A percentile compares a stretch with the other conserved stretches of the same genome.
Conservation (phyloP, 352 stramenopile genomes). For the Phytophthora aleatoria region DNA sequence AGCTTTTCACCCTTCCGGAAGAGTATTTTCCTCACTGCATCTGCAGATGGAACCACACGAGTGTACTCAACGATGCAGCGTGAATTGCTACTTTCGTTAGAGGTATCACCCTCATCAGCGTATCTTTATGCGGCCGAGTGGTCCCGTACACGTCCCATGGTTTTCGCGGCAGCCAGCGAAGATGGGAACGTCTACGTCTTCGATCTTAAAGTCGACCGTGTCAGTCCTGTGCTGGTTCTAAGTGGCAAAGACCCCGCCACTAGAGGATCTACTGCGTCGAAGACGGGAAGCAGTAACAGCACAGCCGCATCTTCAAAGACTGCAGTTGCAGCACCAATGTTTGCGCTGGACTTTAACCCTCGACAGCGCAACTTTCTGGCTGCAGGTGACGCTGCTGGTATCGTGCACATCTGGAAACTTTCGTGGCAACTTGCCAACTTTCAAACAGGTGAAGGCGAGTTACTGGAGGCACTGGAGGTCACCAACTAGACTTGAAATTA, state of each 20-base stretch:
- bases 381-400: conserved; percentile 60
- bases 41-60: conserved; percentile 78
- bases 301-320: conserved; percentile 17
- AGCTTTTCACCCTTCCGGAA: conserved; percentile 87
- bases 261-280: conserved; percentile 5
- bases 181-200: conserved; percentile 81
- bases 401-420: conserved; percentile 86
- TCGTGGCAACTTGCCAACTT: conserved; percentile 83
- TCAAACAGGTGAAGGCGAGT: conserved; percentile 62
- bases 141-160: conserved; percentile 75
- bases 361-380: conserved; percentile 86
- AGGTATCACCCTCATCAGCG: conserved; percentile 65
- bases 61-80: conserved; percentile 75
- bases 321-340: conserved; percentile 43
- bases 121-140: conserved; percentile 81
- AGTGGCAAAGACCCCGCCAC: conserved; percentile 40
- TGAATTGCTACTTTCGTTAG: conserved; percentile 62
- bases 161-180: conserved; percentile 74
- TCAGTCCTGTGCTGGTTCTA: conserved; percentile 49
- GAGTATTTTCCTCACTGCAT: conserved; percentile 78
- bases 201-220: conserved; percentile 65
- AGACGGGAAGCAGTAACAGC: conserved; percentile 2
- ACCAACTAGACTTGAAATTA: conserved; percentile 18
- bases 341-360: conserved; percentile 80
- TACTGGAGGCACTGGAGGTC: conserved; percentile 53